Conservation (phyloP, 768 basidiomycete species). For the Kwoniella shandongensis region DNA sequence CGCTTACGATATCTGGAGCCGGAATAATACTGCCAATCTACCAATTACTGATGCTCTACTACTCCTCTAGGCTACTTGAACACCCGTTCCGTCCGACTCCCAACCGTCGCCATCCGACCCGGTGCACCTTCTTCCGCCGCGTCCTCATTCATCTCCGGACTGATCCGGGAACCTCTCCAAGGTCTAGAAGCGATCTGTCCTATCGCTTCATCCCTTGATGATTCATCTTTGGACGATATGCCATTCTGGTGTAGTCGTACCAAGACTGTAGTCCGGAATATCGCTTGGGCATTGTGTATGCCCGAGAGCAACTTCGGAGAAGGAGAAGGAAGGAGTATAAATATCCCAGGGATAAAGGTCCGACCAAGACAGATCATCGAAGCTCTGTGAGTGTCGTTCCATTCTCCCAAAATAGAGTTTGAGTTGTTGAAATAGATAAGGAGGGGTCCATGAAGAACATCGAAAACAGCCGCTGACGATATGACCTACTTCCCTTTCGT, state of each 20-base stretch:
- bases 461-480: no score
- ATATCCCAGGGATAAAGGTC: slow-evolving; percentile 64
- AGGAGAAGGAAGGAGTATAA: slow-evolving; percentile 58
- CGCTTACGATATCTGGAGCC: no score
- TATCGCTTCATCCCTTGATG: slow-evolving; percentile 42
- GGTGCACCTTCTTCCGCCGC: slow-evolving; percentile 53
- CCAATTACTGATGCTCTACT: no score
- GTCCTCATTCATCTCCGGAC: slow-evolving; percentile 54
- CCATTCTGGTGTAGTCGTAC: slow-evolving; percentile 61
- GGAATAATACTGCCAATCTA: no score
- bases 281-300: slow-evolving; percentile 59
- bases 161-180: slow-evolving; percentile 53
- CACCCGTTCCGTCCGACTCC: slow-evolving; percentile 50
- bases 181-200: slow-evolving; percentile 46
- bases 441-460: no score
- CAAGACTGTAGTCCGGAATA: slow-evolving; percentile 60
- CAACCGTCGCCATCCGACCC: slow-evolving; percentile 51
- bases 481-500: no score
- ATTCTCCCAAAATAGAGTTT: no score
- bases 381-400: slow-evolving; percentile 59
- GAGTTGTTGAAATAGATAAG: no score
- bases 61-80: slow-evolving; percentile 50
- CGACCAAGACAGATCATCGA: slow-evolving; percentile 62
- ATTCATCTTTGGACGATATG: slow-evolving; percentile 57
- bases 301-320: slow-evolving; percentile 55